phyloP scores from a whole-genome alignment of 2,329 filamentous ascomycete genomes.

The Dactylonectria estremocensis region DNA sequence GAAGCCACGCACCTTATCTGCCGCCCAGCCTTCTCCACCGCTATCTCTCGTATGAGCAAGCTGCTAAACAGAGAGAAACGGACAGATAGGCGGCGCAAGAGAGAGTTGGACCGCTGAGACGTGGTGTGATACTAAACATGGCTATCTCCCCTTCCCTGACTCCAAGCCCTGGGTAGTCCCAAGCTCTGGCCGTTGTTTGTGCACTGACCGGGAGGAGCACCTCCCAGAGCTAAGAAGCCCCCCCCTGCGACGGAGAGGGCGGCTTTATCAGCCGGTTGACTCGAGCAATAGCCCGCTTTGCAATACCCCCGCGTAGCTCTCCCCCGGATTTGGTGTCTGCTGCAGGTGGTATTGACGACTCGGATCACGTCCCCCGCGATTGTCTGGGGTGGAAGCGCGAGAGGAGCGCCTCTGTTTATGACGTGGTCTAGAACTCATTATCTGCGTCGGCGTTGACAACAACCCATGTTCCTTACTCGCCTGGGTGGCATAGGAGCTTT shows the following conservation, averaged over 20 bases:
- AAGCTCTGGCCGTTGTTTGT: slow-evolving; percentile 5
- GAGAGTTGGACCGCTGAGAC: background rate
- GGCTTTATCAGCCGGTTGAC: slow-evolving; percentile 23
- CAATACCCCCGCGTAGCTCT: slow-evolving; percentile 12
- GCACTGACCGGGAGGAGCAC: slow-evolving; percentile 14
- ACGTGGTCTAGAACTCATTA: slow-evolving; percentile 10
- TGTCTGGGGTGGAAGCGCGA: slow-evolving; percentile 25
- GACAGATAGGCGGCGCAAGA: slow-evolving; percentile 15
- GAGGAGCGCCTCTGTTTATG: slow-evolving; percentile 30
- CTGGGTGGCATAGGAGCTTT: background rate
- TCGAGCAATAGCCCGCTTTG: slow-evolving; percentile 8
- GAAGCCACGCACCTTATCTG: background rate
- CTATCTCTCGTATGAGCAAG: slow-evolving; percentile 12
- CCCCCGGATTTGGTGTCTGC: slow-evolving; percentile 16
- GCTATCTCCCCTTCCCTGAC: slow-evolving; percentile 10
- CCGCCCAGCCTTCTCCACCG: slow-evolving; percentile 14
- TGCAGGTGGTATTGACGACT: slow-evolving; percentile 5
- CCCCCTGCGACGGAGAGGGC: background rate
- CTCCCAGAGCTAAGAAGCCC: background rate
- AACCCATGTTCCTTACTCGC: background rate
- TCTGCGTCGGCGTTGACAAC: slow-evolving; percentile 4
- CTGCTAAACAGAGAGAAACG: background rate
- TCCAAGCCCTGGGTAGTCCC: slow-evolving; percentile 4
- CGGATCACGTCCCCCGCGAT: slow-evolving; percentile 20
- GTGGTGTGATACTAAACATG: slow-evolving; percentile 19